Evolutionary conservation across 805 yeast genomes (phyloP), one percentile per base, ranked within the genome.

Genomic region (Naumovozyma castellii): DNA sequence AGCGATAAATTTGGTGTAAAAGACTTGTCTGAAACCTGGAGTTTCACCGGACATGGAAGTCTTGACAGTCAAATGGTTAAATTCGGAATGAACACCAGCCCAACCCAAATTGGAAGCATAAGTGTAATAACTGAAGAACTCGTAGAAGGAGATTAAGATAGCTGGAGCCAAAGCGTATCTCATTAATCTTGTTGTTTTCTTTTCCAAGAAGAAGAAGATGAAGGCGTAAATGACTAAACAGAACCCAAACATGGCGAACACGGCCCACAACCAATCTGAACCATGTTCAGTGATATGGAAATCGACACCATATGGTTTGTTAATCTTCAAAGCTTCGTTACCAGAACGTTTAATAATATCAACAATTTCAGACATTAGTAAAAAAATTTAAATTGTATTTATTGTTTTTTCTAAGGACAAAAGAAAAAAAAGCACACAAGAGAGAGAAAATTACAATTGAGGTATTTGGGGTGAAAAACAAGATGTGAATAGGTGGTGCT

Each of bases 241-340:
- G 18, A 47, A 39, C 10, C 45, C 53, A 27, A 51, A 51, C 3
- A 52, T 15, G 4, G 73, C 56, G 50, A 78, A 76, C 13, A 64
- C 78, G 1, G 84, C 71, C 83, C 83, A 78, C 46, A 73, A 66
- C 83, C 82, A 78, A 55, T 73, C 74, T 6, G 82, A 76, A 54
- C 85, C 84, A 49, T 72, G 75, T 10, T 53, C 44, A 10, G 81
- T 76, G 28, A 78, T 43, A 40, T 69, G 71, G 52, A 75, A 68
- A 45, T 75, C 80, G 36, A 68, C 57, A 16, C 56, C 60, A 3
- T 62, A 45, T 36, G 69, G 61, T 6, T 73, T 71, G 48, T 76
- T 76, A 38, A 69, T 48, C 6, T 47, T 40, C 15, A 72, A 51
- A 10, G 72, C 76, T 32, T 67, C 52, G 46, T 69, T 69, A 45